Percentiles rank a stretch among this genome's conserved stretches.
Conservation (phyloP, 805 yeast species). For the Brettanomyces anomalus region DNA sequence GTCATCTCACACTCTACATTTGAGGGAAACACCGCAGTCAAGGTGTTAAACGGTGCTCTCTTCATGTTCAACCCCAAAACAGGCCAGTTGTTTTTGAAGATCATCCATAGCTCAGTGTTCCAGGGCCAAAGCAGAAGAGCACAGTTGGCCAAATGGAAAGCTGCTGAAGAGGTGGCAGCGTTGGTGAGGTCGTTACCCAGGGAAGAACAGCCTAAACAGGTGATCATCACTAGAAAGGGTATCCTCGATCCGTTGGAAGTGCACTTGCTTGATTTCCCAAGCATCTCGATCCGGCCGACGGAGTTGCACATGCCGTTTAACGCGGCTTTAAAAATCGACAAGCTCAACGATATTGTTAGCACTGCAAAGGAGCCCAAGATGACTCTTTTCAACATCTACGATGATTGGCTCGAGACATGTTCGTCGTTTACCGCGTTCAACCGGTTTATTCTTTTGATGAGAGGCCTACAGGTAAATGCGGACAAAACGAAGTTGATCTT, state of each 20-base stretch:
- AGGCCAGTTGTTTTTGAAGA: slow-evolving; percentile 82
- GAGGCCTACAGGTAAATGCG: slow-evolving; percentile 71
- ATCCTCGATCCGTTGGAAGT: slow-evolving; percentile 92
- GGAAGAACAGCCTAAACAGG: slow-evolving; percentile 91
- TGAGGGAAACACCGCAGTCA: slow-evolving; percentile 88
- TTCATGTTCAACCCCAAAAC: slow-evolving; percentile 84
- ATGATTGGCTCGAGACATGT: slow-evolving; percentile 81
- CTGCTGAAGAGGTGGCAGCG: slow-evolving; percentile 96
- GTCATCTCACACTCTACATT: slow-evolving; percentile 85
- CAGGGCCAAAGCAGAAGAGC: slow-evolving; percentile 92
- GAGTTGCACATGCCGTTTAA: slow-evolving; percentile 87
- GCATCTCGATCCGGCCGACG: slow-evolving; percentile 79
- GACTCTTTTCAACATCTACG: slow-evolving; percentile 85
- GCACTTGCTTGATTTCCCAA: slow-evolving; percentile 95
- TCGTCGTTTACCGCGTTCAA: slow-evolving; percentile 94
- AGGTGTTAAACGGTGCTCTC: slow-evolving; percentile 88
- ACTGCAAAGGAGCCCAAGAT: slow-evolving; percentile 89
- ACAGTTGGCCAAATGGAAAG: slow-evolving; percentile 94
- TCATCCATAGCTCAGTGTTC: slow-evolving; percentile 93
- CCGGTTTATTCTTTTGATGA: slow-evolving; percentile 67
- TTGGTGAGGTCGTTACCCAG: slow-evolving; percentile 78
- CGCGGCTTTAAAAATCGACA: slow-evolving; percentile 74
- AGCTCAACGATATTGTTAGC: slow-evolving; percentile 66
- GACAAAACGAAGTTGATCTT: slow-evolving; percentile 71
- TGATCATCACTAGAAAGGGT: slow-evolving; percentile 84